Conservation (phyloP, 2,329 filamentous ascomycete species). For the Nemania bipapillata region DNA sequence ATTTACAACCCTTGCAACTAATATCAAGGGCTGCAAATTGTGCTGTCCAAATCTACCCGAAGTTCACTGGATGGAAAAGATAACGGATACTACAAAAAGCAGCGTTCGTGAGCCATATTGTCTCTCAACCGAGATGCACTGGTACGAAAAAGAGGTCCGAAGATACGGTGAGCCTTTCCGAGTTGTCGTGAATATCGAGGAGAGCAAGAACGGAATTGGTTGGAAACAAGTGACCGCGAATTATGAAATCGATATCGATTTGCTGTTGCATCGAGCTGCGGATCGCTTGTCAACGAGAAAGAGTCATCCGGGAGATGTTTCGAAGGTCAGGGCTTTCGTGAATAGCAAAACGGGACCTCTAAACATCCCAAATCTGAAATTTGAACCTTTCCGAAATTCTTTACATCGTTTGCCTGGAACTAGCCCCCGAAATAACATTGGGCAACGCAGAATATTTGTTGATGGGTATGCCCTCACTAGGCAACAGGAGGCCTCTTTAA, state of each 20-base stretch:
- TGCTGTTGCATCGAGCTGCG: conserved; percentile 30
- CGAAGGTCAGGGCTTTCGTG: neutral
- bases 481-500: conserved; percentile 48
- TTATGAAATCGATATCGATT: conserved; percentile 33
- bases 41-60: conserved; percentile 18
- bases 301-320: neutral
- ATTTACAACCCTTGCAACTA: neutral
- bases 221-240: conserved; percentile 33
- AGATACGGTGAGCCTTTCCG: conserved; percentile 22
- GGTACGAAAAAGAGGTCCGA: conserved; percentile 26
- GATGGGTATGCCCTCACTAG: conserved; percentile 29
- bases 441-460: neutral
- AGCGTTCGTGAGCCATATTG: conserved; percentile 30
- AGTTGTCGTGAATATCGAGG: conserved; percentile 26
- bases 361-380: conserved; percentile 34
- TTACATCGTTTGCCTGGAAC: conserved; percentile 20
- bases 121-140: conserved; percentile 30
- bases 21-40: neutral
- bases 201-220: neutral
- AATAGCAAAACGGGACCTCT: conserved; percentile 22
- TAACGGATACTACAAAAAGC: neutral
- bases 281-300: conserved; percentile 17
- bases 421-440: neutral
- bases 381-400: conserved; percentile 34
- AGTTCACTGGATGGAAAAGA: conserved; percentile 36